phyloP scores from a whole-genome alignment of 495 filamentous ascomycete genomes.

The Penicillium tannophilum region DNA sequence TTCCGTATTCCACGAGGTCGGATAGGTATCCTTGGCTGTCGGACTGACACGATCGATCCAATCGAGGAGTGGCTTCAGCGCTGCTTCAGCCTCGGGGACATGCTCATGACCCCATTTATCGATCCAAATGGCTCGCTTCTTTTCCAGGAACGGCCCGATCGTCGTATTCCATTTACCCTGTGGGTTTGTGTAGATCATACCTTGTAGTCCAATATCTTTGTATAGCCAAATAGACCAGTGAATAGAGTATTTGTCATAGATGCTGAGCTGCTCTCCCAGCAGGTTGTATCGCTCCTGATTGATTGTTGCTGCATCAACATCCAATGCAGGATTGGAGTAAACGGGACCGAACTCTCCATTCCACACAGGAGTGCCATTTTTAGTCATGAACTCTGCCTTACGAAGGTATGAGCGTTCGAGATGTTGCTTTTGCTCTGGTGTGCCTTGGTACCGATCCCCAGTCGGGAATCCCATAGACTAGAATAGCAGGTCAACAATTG shows the following conservation, averaged over 20 bases:
- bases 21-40: conserved; percentile 50
- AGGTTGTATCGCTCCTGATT: conserved; percentile 57
- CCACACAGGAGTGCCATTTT: conserved; percentile 58
- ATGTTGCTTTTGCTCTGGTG: conserved; percentile 49
- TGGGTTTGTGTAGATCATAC: conserved; percentile 58
- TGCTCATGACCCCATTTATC: conserved; percentile 59
- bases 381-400: conserved; percentile 61
- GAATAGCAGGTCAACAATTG: not conserved
- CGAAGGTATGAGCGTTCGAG: conserved; percentile 52
- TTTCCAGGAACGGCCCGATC: conserved; percentile 54
- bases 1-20: conserved; percentile 58
- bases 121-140: conserved; percentile 53
- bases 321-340: conserved; percentile 45
- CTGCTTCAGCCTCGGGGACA: conserved; percentile 35
- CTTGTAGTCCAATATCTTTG: conserved; percentile 66
- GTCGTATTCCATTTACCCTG: conserved; percentile 52
- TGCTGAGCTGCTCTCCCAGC: conserved; percentile 56
- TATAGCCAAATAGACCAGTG: conserved; percentile 68
- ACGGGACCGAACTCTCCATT: conserved; percentile 71
- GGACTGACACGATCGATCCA: conserved; percentile 46
- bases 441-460: conserved; percentile 53
- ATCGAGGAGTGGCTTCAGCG: conserved; percentile 40
- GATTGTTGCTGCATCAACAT: conserved; percentile 41
- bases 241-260: conserved; percentile 59
- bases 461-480: conserved; percentile 58